These are phyloP conservation scores for Syncephalastrum racemosum DNA, from an alignment of 371 early-diverging fungal species.

Conservation along the genomic window DNA sequence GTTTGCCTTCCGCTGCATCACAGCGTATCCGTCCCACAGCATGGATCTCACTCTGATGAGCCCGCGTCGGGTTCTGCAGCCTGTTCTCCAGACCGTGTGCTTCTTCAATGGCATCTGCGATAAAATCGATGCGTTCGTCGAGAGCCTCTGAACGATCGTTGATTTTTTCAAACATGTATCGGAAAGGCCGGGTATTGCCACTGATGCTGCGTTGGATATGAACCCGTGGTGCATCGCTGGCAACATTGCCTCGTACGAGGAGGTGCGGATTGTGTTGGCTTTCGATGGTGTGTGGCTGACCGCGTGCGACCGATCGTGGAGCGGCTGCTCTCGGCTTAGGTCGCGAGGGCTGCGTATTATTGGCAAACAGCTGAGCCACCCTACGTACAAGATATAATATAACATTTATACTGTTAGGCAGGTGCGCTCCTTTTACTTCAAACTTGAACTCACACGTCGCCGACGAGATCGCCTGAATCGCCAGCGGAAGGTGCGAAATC, in stretches of 20 bases:
- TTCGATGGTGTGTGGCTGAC: conserved; percentile 52
- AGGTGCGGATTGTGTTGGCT: no score
- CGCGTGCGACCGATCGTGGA: conserved; percentile 25
- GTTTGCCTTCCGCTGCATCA: conserved; percentile 60
- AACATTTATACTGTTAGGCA: no score
- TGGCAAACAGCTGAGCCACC: no score
- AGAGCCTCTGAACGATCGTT: conserved; percentile 69
- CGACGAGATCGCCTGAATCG: conserved; percentile 3
- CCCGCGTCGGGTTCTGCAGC: conserved; percentile 64
- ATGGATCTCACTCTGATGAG: conserved; percentile 39
- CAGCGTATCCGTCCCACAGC: conserved; percentile 79
- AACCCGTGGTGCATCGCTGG: no score
- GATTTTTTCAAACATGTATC: conserved; percentile 89
- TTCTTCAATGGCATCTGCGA: conserved; percentile 55
- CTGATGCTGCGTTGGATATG: no score
- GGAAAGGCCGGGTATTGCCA: conserved; percentile 36
- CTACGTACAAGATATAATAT: no score
- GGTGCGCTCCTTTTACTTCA: no score
- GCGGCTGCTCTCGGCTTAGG: background rate
- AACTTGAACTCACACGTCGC: no score
- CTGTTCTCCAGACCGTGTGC: conserved; percentile 42
- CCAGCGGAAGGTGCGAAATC: conserved; percentile 2
- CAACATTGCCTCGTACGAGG: no score
- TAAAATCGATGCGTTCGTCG: conserved; percentile 72
- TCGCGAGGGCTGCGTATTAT: no score